These are phyloP conservation scores for Phaffomyces thermotolerans DNA, from an alignment of 805 yeast species.

Conservation along the genomic window DNA sequence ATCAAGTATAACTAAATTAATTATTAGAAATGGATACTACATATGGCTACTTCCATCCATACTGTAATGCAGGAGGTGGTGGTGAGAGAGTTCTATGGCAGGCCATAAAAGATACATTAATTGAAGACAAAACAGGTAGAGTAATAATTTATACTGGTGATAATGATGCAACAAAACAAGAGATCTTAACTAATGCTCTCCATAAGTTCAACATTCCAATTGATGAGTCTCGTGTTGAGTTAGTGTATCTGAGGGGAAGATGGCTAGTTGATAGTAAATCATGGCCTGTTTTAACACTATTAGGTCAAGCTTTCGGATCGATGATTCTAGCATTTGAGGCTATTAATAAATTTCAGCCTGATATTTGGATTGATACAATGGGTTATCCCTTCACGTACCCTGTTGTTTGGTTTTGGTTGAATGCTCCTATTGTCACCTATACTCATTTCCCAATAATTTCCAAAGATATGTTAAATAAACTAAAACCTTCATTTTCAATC, in stretches of 20 bases:
- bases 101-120: conserved; percentile 68
- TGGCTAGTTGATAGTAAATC: conserved; percentile 57
- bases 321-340: conserved; percentile 64
- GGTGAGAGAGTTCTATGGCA: conserved; percentile 97
- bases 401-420: conserved; percentile 45
- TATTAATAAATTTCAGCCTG: conserved; percentile 58
- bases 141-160: conserved; percentile 73
- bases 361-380: conserved; percentile 89
- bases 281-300: conserved; percentile 75
- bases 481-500: conserved; percentile 28
- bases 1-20: background rate
- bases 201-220: conserved; percentile 49
- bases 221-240: conserved; percentile 47
- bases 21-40: conserved; percentile 22
- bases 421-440: conserved; percentile 75
- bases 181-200: conserved; percentile 44
- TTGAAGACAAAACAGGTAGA: conserved; percentile 39
- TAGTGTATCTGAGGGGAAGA: conserved; percentile 51
- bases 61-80: conserved; percentile 95
- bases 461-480: conserved; percentile 71
- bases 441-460: conserved; percentile 95
- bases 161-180: conserved; percentile 37
- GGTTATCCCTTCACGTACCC: conserved; percentile 89
- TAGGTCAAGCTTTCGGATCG: conserved; percentile 87
- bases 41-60: conserved; percentile 92